These are phyloP conservation scores for Pelargonium myrrhifolium DNA, from an alignment of 441 rosid genomes.

Conservation along the genomic window DNA sequence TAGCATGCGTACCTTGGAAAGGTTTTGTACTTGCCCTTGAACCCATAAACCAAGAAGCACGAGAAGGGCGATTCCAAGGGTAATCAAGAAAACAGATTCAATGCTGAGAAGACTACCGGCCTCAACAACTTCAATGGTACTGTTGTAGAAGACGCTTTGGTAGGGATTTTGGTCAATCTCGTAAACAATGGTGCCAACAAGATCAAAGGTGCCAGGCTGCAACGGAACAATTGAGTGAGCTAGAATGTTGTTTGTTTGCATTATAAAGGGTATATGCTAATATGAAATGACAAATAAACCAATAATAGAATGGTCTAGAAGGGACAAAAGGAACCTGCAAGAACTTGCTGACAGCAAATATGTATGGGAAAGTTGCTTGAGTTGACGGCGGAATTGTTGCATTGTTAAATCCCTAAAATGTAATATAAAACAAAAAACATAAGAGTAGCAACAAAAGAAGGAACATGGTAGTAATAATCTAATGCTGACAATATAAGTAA, in stretches of 20 bases:
- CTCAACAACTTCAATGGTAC: conserved; percentile 89
- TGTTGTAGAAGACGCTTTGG: conserved; percentile 78
- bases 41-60: conserved; percentile 77
- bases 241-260: neutral
- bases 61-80: conserved; percentile 81
- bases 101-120: conserved; percentile 72
- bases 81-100: conserved; percentile 82
- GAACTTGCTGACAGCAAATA: conserved; percentile 84
- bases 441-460: neutral
- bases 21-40: conserved; percentile 70
- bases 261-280: neutral
- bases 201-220: conserved; percentile 96
- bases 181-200: conserved; percentile 74
- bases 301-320: neutral
- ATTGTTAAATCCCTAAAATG: conserved; percentile 72
- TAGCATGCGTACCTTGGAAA: conserved; percentile 55
- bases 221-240: conserved; percentile 7
- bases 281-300: neutral
- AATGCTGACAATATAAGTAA: neutral
- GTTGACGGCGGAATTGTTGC: conserved; percentile 72
- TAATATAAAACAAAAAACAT: neutral
- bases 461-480: neutral
- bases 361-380: conserved; percentile 82
- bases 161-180: conserved; percentile 74
- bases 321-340: conserved; percentile 52